These are phyloP conservation scores for Boletus tylopilopsis DNA, from an alignment of 768 basidiomycete species.

Conservation along the genomic window DNA sequence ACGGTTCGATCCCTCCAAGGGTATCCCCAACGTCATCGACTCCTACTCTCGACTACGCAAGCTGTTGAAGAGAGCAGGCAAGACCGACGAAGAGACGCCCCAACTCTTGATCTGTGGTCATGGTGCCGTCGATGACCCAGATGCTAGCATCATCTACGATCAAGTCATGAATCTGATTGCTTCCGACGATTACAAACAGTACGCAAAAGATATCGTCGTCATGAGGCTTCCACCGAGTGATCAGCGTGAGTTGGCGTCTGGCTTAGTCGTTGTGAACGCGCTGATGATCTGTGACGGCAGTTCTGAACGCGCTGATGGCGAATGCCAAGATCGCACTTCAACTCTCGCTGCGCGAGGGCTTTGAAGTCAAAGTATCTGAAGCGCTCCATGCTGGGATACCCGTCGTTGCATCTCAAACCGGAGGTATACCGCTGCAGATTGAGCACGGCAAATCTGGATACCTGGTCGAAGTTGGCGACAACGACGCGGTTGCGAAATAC, in stretches of 20 bases:
- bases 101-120: slow-evolving; percentile 86
- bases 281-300: slow-evolving; percentile 32
- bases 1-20: slow-evolving; percentile 89
- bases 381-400: slow-evolving; percentile 90
- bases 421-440: slow-evolving; percentile 93
- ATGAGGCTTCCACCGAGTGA: slow-evolving; percentile 83
- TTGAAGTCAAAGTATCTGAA: slow-evolving; percentile 96
- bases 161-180: slow-evolving; percentile 61
- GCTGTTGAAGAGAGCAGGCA: slow-evolving; percentile 46
- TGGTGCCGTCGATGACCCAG: slow-evolving; percentile 92
- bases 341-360: slow-evolving; percentile 90
- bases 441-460: slow-evolving; percentile 85
- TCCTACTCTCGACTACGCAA: slow-evolving; percentile 83
- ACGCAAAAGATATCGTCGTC: slow-evolving; percentile 64
- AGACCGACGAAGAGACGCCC: slow-evolving; percentile 52
- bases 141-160: slow-evolving; percentile 90
- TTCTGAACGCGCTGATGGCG: slow-evolving; percentile 85
- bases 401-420: slow-evolving; percentile 78
- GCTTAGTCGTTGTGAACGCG: not conserved
- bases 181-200: slow-evolving; percentile 48
- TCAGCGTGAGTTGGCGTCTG: slow-evolving; percentile 51
- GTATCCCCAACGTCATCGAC: slow-evolving; percentile 81
- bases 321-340: slow-evolving; percentile 89
- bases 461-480: slow-evolving; percentile 76
- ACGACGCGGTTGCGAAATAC: slow-evolving; percentile 68